These are phyloP conservation scores for Amanita rubescens DNA, from an alignment of 768 basidiomycete species.

Conservation along the genomic window DNA sequence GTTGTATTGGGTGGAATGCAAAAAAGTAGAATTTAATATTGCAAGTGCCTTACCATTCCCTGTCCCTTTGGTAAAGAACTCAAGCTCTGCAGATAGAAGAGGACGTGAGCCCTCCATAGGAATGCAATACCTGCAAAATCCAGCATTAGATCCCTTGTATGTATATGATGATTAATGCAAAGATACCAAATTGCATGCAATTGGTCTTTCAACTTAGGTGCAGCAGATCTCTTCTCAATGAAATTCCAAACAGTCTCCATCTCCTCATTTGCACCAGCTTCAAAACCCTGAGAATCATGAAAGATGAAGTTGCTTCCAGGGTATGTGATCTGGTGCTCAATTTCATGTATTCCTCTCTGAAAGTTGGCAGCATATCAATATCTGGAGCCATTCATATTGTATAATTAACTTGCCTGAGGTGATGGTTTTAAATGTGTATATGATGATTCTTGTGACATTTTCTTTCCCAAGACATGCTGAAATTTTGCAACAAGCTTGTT, in stretches of 20 bases:
- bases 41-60: not conserved
- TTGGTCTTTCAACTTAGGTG: slow-evolving; percentile 14
- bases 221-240: slow-evolving; percentile 17
- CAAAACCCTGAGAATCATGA: slow-evolving; percentile 36
- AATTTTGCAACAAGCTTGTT: too few species aligned
- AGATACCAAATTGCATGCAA: slow-evolving; percentile 33
- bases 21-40: too few species aligned
- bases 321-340: slow-evolving; percentile 23
- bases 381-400: not conserved
- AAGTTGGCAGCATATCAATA: not conserved
- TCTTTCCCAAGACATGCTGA: too few species aligned
- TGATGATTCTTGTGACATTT: too few species aligned
- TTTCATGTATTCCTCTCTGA: slow-evolving; percentile 29
- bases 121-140: not conserved
- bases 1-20: too few species aligned
- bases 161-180: not conserved
- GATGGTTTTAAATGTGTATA: not conserved
- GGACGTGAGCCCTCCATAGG: not conserved
- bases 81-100: not conserved
- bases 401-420: slow-evolving; percentile 13
- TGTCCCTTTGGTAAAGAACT: not conserved
- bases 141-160: not conserved
- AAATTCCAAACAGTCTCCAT: slow-evolving; percentile 23
- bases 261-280: slow-evolving; percentile 24
- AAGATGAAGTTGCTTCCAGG: slow-evolving; percentile 28